Evolutionary conservation across 495 filamentous ascomycete genomes (phyloP).

Genomic region (Daldinia decipiens): DNA sequence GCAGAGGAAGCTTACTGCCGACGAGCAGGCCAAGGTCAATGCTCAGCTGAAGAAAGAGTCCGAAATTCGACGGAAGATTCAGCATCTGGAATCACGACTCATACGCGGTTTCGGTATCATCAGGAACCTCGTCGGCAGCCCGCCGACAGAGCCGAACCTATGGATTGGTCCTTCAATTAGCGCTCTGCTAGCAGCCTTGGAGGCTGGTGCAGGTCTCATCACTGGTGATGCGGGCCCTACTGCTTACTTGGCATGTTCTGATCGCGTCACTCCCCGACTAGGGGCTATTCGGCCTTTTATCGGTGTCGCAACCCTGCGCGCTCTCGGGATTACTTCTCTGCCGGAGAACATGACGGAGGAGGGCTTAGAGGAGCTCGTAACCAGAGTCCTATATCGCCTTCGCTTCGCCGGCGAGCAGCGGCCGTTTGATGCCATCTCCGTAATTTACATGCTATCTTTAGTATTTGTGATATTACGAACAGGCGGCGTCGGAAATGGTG

Average conservation of each 20-base stretch:
- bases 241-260: slow-evolving; percentile 79
- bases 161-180: slow-evolving; percentile 87
- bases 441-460: slow-evolving; percentile 88
- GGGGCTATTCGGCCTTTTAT: slow-evolving; percentile 81
- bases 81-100: slow-evolving; percentile 72
- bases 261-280: slow-evolving; percentile 78
- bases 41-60: slow-evolving; percentile 89
- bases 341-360: slow-evolving; percentile 77
- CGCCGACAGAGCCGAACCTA: slow-evolving; percentile 80
- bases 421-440: slow-evolving; percentile 84
- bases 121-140: slow-evolving; percentile 79
- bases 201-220: slow-evolving; percentile 81
- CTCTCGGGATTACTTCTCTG: slow-evolving; percentile 75
- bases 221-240: slow-evolving; percentile 80
- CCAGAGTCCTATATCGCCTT: slow-evolving; percentile 88
- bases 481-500: slow-evolving; percentile 76
- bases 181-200: slow-evolving; percentile 73
- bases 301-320: slow-evolving; percentile 84
- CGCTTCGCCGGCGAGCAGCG: slow-evolving; percentile 91
- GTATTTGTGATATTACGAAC: slow-evolving; percentile 77
- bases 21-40: slow-evolving; percentile 90
- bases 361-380: slow-evolving; percentile 84
- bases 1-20: slow-evolving; percentile 87
- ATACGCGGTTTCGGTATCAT: slow-evolving; percentile 86
- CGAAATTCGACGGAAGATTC: slow-evolving; percentile 75